Conservation (phyloP, 2,329 filamentous ascomycete genomes). For the Coniosporium tulheliwenetii region DNA sequence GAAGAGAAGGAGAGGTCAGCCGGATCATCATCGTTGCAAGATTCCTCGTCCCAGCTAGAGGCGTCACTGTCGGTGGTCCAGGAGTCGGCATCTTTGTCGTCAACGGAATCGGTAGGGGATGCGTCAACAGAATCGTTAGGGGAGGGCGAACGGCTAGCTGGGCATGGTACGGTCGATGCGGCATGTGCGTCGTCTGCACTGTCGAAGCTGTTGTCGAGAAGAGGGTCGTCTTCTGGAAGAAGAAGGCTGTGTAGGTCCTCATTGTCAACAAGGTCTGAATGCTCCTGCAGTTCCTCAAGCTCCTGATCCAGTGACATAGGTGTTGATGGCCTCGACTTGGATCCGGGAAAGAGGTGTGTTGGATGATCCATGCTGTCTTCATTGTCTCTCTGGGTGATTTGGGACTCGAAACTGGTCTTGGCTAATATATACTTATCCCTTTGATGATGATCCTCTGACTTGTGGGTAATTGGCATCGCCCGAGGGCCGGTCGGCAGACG, state of each 20-base stretch:
- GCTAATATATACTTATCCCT: constrained; percentile 29
- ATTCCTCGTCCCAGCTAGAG: constrained; percentile 13
- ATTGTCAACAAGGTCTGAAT: not conserved
- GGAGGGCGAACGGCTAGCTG: constrained; percentile 12
- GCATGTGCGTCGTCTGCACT: not conserved
- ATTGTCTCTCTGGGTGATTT: too few relatives aligned
- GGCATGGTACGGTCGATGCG: too few relatives aligned
- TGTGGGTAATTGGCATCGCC: constrained; percentile 3
- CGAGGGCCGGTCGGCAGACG: too few relatives aligned
- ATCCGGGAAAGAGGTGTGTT: too few relatives aligned
- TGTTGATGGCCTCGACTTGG: too few relatives aligned
- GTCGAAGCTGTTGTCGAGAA: constrained; percentile 14
- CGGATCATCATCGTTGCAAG: constrained; percentile 39
- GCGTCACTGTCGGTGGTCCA: too few relatives aligned
- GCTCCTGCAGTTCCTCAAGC: not conserved
- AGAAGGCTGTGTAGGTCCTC: constrained; percentile 21
- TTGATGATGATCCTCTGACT: constrained; percentile 31
- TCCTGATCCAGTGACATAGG: too few relatives aligned
- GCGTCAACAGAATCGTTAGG: constrained; percentile 10
- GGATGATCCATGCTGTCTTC: too few relatives aligned
- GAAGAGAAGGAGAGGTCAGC: constrained; percentile 40
- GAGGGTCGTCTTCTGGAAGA: constrained; percentile 25
- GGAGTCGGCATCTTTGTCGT: constrained; percentile 2
- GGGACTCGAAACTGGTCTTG: not conserved
- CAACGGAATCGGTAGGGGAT: constrained; percentile 12